These are phyloP conservation scores for Ganoderma leucocontextum DNA, from an alignment of 1,284 basidiomycete genomes.

Conservation along the genomic window DNA sequence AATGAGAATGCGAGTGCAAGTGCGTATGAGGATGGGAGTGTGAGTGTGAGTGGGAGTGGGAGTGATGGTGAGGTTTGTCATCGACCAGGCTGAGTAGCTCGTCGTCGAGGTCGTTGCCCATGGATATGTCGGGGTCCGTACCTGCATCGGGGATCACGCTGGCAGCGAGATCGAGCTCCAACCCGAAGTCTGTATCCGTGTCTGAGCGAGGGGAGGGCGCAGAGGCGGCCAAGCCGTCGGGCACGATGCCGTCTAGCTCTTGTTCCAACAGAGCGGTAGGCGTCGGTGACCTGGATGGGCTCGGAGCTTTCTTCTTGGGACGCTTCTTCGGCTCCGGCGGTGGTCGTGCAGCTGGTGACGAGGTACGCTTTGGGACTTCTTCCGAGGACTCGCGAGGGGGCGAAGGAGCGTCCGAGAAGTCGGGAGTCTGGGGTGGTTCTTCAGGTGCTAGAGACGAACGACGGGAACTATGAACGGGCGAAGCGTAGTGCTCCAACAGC, in stretches of 20 bases:
- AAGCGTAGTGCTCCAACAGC: constrained; percentile 57
- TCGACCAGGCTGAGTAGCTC: constrained; percentile 74
- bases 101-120: constrained; percentile 71
- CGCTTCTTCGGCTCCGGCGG: constrained; percentile 10
- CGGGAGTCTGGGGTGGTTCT: constrained; percentile 27
- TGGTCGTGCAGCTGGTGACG: not conserved
- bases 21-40: constrained; percentile 11
- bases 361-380: not conserved
- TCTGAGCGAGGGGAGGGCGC: constrained; percentile 25
- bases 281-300: constrained; percentile 33
- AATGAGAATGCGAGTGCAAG: constrained; percentile 17
- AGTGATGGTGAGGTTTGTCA: constrained; percentile 35
- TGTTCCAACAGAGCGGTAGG: constrained; percentile 49
- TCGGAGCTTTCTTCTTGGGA: constrained; percentile 11
- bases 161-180: constrained; percentile 41
- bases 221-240: constrained; percentile 5
- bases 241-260: constrained; percentile 48
- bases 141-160: constrained; percentile 37
- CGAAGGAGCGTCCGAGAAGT: constrained; percentile 17
- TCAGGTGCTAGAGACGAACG: constrained; percentile 32
- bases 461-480: constrained; percentile 21
- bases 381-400: constrained; percentile 12
- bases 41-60: constrained; percentile 22
- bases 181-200: constrained; percentile 34
- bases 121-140: constrained; percentile 48